These are phyloP conservation scores for Carex pumila DNA, from an alignment of 176 grass and related monocot species.

Conservation along the genomic window DNA sequence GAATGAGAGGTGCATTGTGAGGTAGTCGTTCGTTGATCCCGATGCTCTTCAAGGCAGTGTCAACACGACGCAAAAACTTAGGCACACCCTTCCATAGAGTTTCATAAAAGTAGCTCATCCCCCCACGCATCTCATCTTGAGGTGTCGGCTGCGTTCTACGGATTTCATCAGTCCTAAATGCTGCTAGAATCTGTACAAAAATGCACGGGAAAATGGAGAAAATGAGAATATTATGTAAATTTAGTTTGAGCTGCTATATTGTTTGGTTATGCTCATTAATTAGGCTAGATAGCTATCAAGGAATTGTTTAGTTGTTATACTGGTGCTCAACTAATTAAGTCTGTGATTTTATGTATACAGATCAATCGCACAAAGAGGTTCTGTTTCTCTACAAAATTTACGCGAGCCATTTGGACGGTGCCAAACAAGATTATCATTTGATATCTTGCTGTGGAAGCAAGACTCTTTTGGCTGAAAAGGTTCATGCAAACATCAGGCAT, in stretches of 20 bases:
- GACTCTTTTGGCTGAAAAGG: not conserved
- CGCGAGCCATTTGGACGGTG: not conserved
- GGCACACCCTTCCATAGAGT: conserved; percentile 98
- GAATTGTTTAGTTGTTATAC: not conserved
- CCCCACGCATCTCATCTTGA: conserved; percentile 96
- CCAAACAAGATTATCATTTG: not conserved
- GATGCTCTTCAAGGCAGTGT: conserved; percentile 92
- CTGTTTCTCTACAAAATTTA: not conserved
- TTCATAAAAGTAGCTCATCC: conserved; percentile 98
- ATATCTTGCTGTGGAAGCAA: not conserved
- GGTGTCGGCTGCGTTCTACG: conserved; percentile 79
- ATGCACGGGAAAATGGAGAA: not conserved
- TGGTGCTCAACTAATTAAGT: not conserved
- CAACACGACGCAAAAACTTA: conserved; percentile 94
- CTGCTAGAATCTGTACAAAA: conserved; percentile 71
- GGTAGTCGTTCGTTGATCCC: conserved; percentile 88
- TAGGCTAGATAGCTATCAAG: not conserved
- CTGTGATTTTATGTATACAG: not conserved
- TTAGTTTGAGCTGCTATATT: not conserved
- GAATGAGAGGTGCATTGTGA: conserved; percentile 92
- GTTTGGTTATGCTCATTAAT: not conserved
- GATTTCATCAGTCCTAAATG: conserved; percentile 98
- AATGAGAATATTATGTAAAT: not conserved
- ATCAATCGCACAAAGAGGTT: not conserved
- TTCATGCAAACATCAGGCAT: not conserved